A percentile compares a stretch with the other conserved stretches of the same genome.
Evolutionary conservation across 2,329 filamentous ascomycete species (phyloP).

Genomic region (Ophiosphaerella narmari): DNA sequence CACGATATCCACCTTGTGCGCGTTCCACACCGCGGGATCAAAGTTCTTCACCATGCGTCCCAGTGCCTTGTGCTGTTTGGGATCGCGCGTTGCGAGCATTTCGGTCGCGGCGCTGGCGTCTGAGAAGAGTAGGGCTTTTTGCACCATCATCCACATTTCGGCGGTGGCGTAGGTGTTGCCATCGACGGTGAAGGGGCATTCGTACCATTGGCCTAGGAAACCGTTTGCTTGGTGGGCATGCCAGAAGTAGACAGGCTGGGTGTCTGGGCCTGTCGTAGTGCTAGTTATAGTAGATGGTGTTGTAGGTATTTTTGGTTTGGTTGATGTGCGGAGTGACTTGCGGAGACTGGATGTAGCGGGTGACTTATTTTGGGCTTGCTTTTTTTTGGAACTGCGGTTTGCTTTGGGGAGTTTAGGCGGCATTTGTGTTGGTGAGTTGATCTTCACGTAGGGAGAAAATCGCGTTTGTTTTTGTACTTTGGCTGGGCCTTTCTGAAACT

Average conservation of each 20-base stretch:
- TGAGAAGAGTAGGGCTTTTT: conserved; percentile 49
- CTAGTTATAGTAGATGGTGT: neutral
- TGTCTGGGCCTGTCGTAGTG: neutral
- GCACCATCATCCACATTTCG: conserved; percentile 57
- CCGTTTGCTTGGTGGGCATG: conserved; percentile 46
- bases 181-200: conserved; percentile 50
- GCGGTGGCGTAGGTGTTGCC: conserved; percentile 44
- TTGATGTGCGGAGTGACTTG: neutral
- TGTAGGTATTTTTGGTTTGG: neutral
- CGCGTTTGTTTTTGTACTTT: no score
- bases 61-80: conserved; percentile 57
- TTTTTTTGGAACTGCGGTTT: neutral
- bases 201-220: conserved; percentile 68
- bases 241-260: conserved; percentile 35
- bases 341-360: neutral
- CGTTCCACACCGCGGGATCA: conserved; percentile 56
- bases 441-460: neutral
- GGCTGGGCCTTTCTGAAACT: neutral
- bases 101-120: conserved; percentile 50
- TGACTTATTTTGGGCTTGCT: neutral
- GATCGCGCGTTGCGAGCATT: conserved; percentile 56
- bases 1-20: conserved; percentile 60
- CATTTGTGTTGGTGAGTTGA: neutral
- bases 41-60: conserved; percentile 63
- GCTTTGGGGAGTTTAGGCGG: neutral